Base-by-base conservation (phyloP, 192 early-diverging fungal species). In the Coemansia sp. region DNA sequence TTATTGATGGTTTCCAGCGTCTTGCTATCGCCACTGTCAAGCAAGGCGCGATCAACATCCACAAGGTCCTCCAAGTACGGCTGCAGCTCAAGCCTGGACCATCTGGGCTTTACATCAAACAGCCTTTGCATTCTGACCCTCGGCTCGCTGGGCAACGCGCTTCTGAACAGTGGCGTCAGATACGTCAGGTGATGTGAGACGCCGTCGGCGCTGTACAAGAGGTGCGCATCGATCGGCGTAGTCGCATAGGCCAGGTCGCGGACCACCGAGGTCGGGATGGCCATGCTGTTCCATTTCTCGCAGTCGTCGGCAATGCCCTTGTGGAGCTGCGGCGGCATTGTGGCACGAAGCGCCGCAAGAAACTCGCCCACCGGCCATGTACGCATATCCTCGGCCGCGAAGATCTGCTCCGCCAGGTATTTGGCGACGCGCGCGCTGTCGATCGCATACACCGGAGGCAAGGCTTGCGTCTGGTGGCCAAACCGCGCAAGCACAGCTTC, bases 51-150 rank as follows among this genome's bases (percentile, higher is more conserved):
- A 30, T 81, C 78, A 4, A 76, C 67, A 35, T 76, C 78, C 10
- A 72, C 81, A 45, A 84, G 67, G 45, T 84, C 81, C 51, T 84
- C 81, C 34, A 84, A 53, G 53, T 75, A 84, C 30, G 81, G 81
- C 4, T 39, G 34, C 18, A 84, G 35, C 64, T 84, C 81, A 0
- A 51, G 16, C 3, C 58, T 55, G 1, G 73, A 58, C 81, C 81
- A 84, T 56, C 43, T 45, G 53, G 66, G 62, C 65, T 68, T 75
- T 35, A 30, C 61, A 21, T 51, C 72, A 75, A 84, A 84, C 81
- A 84, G 55, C 24, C 34, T 45, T 10, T 53, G 66, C 67, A 84
- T 44, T 21, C 81, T 52, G 1, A 62, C 59, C 4, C 75, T 66
- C 11, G 72, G 68, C 9, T 84, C 81, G 15, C 48, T 23, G 10